Evolutionary conservation across 768 basidiomycete species (phyloP), one percentile per base, ranked within the genome.

Genomic region (Rubroboletus satanas): DNA sequence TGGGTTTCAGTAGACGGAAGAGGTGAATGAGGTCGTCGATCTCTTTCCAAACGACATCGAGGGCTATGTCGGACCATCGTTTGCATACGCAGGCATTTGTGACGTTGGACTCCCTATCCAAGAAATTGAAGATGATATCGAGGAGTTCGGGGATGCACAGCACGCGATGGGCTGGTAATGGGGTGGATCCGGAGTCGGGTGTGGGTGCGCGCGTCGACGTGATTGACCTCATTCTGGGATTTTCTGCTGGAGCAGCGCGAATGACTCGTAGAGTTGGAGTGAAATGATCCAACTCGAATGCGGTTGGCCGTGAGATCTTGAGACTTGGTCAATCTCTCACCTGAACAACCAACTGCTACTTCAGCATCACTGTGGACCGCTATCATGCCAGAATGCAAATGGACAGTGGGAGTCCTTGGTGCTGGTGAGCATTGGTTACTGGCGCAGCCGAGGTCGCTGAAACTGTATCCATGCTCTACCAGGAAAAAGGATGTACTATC

Each of bases 81-180:
- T 76, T 83, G 73, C 80, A 86, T 15, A 85, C 82, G 31, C 71
- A 68, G 3, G 80, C 83, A 48, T 79, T 83, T 2, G 54, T 55
- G 1, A 72, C 71, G 58, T 82, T 78, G 4, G 75, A 66, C 2
- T 54, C 32, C 8, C 61, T 61, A 56, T 80, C 79, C 23, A 83
- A 60, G 55, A 74, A 78, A 32, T 67, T 67, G 65, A 86, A 81
- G 9, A 87, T 71, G 65, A 82, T 76, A 49, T 82, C 77, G 23
- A 85, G 70, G 0, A 87, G 75, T 64, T 87, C 85, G 0, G 84
- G 81, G 21, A 84, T 83, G 29, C 64, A 70, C 1, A 85, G 63
- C 7, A 81, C 78, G 35, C 78, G 60, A 31, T 56, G 55, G 28
- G 15, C 36, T 26, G 44, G 36, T 8, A 9, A 18, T 7, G 37